Conservation (phyloP, 2,329 filamentous ascomycete genomes). For the Xylariaceae sp. region DNA sequence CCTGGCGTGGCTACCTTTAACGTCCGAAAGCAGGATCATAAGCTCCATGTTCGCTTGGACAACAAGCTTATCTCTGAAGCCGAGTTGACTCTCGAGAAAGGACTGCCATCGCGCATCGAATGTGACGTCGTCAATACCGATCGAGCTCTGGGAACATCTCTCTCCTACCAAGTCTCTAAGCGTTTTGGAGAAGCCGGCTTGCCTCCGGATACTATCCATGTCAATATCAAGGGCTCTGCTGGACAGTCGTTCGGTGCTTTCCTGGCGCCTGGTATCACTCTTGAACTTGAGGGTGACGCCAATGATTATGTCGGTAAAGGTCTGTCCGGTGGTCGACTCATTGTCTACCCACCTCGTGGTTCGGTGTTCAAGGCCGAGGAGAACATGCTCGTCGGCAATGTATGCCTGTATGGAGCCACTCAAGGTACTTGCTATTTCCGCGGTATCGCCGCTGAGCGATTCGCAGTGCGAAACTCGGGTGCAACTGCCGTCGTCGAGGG, state of each 20-base stretch:
- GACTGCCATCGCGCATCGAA: slow-evolving; percentile 85
- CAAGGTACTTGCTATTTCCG: slow-evolving; percentile 92
- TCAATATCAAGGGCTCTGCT: slow-evolving; percentile 93
- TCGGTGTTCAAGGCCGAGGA: slow-evolving; percentile 95
- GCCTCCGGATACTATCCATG: slow-evolving; percentile 88
- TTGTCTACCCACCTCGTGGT: slow-evolving; percentile 85
- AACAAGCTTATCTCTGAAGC: slow-evolving; percentile 97
- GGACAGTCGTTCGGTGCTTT: slow-evolving; percentile 96
- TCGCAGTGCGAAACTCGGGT: slow-evolving; percentile 93
- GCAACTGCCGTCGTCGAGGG: slow-evolving; percentile 95
- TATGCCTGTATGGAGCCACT: slow-evolving; percentile 92
- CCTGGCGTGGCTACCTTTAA: slow-evolving; percentile 96
- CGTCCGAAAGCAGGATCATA: slow-evolving; percentile 94
- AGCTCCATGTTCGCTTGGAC: slow-evolving; percentile 85
- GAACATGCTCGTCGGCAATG: slow-evolving; percentile 89
- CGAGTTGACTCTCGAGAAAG: slow-evolving; percentile 90
- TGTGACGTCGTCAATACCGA: slow-evolving; percentile 97
- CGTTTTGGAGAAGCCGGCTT: slow-evolving; percentile 84
- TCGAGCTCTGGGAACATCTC: slow-evolving; percentile 83
- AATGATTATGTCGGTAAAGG: slow-evolving; percentile 98
- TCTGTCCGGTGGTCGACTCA: slow-evolving; percentile 84
- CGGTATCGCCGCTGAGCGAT: slow-evolving; percentile 91
- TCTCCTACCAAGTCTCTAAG: slow-evolving; percentile 94
- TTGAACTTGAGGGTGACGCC: slow-evolving; percentile 91
- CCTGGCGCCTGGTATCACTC: slow-evolving; percentile 84